Conservation (phyloP, 164 flowering plant species). For the Nelumbo lutea region DNA sequence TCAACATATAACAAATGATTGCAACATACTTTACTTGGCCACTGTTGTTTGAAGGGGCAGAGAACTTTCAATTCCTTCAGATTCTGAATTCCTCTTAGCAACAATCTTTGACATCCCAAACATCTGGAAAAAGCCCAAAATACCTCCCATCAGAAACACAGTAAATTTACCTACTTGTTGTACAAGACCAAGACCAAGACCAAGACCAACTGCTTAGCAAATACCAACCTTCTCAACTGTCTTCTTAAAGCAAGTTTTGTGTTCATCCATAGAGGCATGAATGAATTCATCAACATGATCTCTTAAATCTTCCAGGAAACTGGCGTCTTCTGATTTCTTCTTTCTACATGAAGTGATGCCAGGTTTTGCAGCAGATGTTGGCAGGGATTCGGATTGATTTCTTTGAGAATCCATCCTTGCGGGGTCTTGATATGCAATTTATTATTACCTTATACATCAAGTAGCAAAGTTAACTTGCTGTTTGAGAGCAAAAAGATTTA, state of each 20-base stretch:
- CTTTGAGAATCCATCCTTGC: constrained; percentile 36
- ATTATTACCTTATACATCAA: no score
- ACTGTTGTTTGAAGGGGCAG: constrained; percentile 57
- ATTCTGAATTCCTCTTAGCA: constrained; percentile 50
- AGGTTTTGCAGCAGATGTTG: constrained; percentile 8
- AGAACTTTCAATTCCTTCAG: constrained; percentile 55
- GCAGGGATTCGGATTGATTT: constrained; percentile 18
- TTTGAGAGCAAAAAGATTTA: no score
- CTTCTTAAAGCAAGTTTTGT: constrained; percentile 79
- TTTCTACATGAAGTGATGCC: constrained; percentile 58
- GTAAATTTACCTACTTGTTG: no score
- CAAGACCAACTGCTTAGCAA: neutral
- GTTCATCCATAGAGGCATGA: constrained; percentile 91
- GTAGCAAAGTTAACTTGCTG: no score
- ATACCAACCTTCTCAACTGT: constrained; percentile 67
- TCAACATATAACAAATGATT: neutral
- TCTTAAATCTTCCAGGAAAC: constrained; percentile 63
- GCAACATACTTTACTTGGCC: constrained; percentile 11
- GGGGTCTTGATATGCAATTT: neutral
- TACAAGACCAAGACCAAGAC: no score
- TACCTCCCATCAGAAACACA: neutral
- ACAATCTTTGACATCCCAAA: constrained; percentile 80
- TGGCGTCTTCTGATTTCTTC: constrained; percentile 77
- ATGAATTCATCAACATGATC: constrained; percentile 93
- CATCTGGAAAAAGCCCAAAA: constrained; percentile 46